A percentile compares a stretch with the other conserved stretches of the same genome.
Conservation (phyloP, 768 basidiomycete species). For the Mycena indigotica region DNA sequence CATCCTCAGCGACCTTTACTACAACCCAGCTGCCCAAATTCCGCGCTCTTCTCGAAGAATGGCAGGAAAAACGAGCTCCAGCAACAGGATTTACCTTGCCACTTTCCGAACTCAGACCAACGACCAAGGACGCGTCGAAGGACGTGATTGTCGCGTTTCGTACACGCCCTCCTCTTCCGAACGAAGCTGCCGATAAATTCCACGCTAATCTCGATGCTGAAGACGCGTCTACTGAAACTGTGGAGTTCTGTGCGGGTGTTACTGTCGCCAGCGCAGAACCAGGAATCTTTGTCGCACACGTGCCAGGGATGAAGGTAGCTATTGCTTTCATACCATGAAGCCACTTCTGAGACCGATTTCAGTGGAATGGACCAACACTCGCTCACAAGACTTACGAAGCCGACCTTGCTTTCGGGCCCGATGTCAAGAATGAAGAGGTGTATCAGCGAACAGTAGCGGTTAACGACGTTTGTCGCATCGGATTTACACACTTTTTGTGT, state of each 20-base stretch:
- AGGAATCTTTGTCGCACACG: conserved; percentile 35
- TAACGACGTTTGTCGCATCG: conserved; percentile 33
- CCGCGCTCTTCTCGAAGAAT: conserved; percentile 30
- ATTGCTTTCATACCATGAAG: not conserved
- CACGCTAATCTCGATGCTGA: conserved; percentile 20
- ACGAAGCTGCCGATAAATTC: conserved; percentile 33
- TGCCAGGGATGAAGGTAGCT: conserved; percentile 36
- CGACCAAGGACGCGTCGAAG: conserved; percentile 23
- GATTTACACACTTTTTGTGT: not conserved
- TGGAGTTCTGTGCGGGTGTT: conserved; percentile 34
- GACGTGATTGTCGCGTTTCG: conserved; percentile 40
- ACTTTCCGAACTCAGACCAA: conserved; percentile 9
- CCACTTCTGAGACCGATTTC: not conserved
- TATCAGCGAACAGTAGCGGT: conserved; percentile 35
- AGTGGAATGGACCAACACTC: conserved; percentile 39
- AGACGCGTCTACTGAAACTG: conserved; percentile 9
- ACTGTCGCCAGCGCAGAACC: conserved; percentile 33
- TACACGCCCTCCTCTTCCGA: conserved; percentile 35
- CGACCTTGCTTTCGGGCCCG: conserved; percentile 38
- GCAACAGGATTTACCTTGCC: conserved; percentile 23
- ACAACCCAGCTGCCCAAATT: conserved; percentile 32
- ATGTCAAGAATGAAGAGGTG: conserved; percentile 35
- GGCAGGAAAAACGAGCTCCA: conserved; percentile 27
- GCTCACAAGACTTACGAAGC: conserved; percentile 36
- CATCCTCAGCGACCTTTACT: conserved; percentile 33